These are phyloP conservation scores for Styphnolobium japonicum DNA, from an alignment of 306 rosid genomes.

Conservation along the genomic window DNA sequence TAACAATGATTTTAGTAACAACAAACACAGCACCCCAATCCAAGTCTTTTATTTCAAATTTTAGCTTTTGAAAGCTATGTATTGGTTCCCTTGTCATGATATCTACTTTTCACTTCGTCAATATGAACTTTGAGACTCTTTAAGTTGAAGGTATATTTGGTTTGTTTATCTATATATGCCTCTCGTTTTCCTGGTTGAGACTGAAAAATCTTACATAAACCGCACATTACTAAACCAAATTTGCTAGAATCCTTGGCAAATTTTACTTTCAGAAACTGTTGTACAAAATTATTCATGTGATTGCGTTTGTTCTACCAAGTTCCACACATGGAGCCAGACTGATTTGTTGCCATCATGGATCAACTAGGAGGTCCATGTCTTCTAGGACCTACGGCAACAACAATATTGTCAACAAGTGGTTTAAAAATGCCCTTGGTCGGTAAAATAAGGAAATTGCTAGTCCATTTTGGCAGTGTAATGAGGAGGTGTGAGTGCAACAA, in stretches of 20 bases:
- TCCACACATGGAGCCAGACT: constrained; percentile 27
- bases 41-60: neutral
- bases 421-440: constrained; percentile 37
- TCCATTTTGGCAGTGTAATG: constrained; percentile 14
- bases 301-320: constrained; percentile 20
- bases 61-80: neutral
- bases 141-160: neutral
- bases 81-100: neutral
- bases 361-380: constrained; percentile 38
- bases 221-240: neutral
- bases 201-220: neutral
- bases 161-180: neutral
- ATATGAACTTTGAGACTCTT: neutral
- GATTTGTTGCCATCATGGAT: constrained; percentile 24
- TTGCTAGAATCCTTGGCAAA: constrained; percentile 4
- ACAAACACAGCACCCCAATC: neutral
- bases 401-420: constrained; percentile 34
- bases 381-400: constrained; percentile 41
- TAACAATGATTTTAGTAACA: neutral
- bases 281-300: constrained; percentile 16
- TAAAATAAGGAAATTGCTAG: constrained; percentile 27
- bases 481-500: constrained; percentile 26
- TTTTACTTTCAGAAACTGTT: neutral
- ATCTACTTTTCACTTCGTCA: neutral
- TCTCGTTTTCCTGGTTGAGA: neutral